Evolutionary conservation across 495 filamentous ascomycete species (phyloP).

Genomic region (Penicillium longicatenatum): DNA sequence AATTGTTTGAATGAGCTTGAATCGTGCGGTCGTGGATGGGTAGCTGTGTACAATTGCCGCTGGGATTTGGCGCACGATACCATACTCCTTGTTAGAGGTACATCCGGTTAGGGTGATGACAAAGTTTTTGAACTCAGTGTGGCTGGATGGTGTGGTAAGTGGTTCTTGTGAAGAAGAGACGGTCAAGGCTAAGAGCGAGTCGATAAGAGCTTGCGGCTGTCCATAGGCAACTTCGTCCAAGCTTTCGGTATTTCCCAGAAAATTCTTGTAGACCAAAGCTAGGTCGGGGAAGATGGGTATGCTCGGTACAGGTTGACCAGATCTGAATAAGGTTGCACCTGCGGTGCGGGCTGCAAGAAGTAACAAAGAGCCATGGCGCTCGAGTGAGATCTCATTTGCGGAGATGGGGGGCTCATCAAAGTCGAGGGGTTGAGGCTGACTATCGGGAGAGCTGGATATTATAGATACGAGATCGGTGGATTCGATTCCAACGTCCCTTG

Average conservation of each 20-base stretch:
- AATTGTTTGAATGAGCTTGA: conserved; percentile 77
- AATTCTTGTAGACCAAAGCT: conserved; percentile 57
- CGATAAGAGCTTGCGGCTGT: conserved; percentile 43
- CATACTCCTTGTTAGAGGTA: conserved; percentile 65
- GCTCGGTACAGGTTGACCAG: conserved; percentile 26
- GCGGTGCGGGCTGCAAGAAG: conserved; percentile 58
- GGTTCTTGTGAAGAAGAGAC: conserved; percentile 31
- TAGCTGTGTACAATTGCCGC: conserved; percentile 73
- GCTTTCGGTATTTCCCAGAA: conserved; percentile 52
- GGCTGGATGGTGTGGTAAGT: conserved; percentile 25
- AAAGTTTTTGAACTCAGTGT: conserved; percentile 42
- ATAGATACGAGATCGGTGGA: conserved; percentile 54
- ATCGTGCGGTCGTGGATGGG: conserved; percentile 66
- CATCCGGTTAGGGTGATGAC: conserved; percentile 67
- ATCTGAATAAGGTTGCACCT: conserved; percentile 34
- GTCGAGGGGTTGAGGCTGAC: conserved; percentile 42
- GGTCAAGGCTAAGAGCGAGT: conserved; percentile 42
- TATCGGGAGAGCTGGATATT: conserved; percentile 30
- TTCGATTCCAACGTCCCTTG: conserved; percentile 65
- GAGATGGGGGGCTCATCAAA: conserved; percentile 47
- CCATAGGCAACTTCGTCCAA: conserved; percentile 44
- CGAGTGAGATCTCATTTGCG: conserved; percentile 70
- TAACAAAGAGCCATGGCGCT: conserved; percentile 67
- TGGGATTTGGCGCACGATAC: conserved; percentile 74
- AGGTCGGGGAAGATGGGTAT: conserved; percentile 68